Evolutionary conservation across 2,329 filamentous ascomycete species (phyloP), one percentile per base, ranked within the genome.

Genomic region (Cladophialophora chaetospira): DNA sequence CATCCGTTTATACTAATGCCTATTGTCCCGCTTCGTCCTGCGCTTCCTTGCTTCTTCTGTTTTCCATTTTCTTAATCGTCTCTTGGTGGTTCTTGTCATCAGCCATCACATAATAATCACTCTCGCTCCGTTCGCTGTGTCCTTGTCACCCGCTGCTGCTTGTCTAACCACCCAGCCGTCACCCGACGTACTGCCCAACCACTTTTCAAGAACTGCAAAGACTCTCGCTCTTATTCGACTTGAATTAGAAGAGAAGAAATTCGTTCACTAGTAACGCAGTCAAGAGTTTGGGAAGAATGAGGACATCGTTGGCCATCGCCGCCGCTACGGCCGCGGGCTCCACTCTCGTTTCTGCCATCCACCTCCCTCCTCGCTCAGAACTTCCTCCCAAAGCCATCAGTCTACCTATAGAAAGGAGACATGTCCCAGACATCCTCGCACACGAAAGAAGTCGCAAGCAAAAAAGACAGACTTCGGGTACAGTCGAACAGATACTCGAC

Each of bases 321-420:
- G 55, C 48, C 23, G 36, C 49, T 17, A 46, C 60, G 17, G 56
- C 56, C 13, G 21, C 53, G 23, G 48, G 58, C 9, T 38, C 58
- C 11, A 48, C 63, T 35, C 50, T 63, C 5, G 59, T 60, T 51
- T 66, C 59, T 42, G 62, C 63, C 61, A 58, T 66, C 63, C 58
- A 62, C 19, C 48, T 65, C 29, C 46, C 59, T 36, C 53, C 61
- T 31, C 63, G 63, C 36, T 63, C 63, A 21, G 69, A 67, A 23
- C 53, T 58, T 42, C 17, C 48, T 26, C 48, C 48, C 5, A 44
- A 55, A 50, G 55, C 58, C 25, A 33, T 66, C 40, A 48, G 58
- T 25, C 48, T 66, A 6, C 58, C 62, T 31, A 60, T 66, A 17
- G 44, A 61, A 54, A 57, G 57, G 53, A 55, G 55, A 45, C 28